A percentile compares a stretch with the other conserved stretches of the same genome.
Conservation (phyloP, 208 protist species). For the Crithidia thermophila region DNA sequence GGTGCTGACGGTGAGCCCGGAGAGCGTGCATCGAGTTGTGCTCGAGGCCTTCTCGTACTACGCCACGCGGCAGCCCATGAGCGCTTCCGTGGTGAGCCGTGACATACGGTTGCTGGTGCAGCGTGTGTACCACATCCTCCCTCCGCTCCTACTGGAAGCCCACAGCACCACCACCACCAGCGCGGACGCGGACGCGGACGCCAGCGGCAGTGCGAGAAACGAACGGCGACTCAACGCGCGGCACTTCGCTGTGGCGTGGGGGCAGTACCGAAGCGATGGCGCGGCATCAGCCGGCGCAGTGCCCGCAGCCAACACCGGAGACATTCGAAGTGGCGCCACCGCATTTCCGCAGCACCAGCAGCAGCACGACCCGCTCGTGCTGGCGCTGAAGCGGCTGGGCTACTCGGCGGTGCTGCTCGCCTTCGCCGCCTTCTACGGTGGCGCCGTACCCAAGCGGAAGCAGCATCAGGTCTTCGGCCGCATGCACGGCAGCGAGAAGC, state of each 20-base stretch:
- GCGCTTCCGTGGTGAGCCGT: constrained; percentile 55
- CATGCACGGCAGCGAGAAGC: constrained; percentile 10
- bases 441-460: constrained; percentile 67
- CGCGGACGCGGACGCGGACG: neutral
- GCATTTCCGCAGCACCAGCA: too few relatives aligned
- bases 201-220: neutral
- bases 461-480: constrained; percentile 61
- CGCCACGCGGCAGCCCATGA: constrained; percentile 76
- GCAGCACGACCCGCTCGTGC: constrained; percentile 50
- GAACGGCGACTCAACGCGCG: constrained; percentile 53
- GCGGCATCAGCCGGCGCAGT: neutral
- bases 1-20: constrained; percentile 9
- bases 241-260: constrained; percentile 70
- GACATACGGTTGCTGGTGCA: constrained; percentile 66
- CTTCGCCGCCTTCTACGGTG: constrained; percentile 81
- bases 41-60: constrained; percentile 64
- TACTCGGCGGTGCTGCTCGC: constrained; percentile 79
- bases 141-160: constrained; percentile 37
- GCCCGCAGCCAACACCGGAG: neutral
- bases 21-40: constrained; percentile 18
- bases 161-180: neutral
- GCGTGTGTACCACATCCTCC: constrained; percentile 66
- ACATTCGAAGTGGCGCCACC: neutral
- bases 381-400: constrained; percentile 60
- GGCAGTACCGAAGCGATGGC: constrained; percentile 20